A percentile compares a stretch with the other conserved stretches of the same genome.
phyloP scores from a whole-genome alignment of 2,329 filamentous ascomycete genomes.

The Bimuria novae-zelandiae region DNA sequence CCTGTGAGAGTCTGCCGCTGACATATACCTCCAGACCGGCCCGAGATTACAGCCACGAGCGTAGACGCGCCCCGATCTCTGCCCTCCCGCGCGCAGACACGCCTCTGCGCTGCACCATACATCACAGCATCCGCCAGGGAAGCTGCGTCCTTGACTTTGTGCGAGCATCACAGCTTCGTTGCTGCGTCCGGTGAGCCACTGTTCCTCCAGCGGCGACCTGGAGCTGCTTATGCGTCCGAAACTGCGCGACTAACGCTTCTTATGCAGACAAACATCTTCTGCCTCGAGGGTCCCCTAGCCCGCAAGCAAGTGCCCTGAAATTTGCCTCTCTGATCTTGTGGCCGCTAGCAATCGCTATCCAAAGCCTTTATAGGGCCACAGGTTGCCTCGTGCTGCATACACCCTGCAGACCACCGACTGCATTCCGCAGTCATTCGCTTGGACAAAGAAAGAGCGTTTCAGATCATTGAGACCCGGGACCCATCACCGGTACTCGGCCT shows the following conservation, averaged over 20 bases:
- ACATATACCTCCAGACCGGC: slow-evolving; percentile 30
- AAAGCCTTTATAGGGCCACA: slow-evolving; percentile 43
- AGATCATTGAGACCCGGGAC: slow-evolving; percentile 43
- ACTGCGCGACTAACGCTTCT: slow-evolving; percentile 34
- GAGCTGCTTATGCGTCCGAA: slow-evolving; percentile 20
- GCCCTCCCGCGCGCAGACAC: slow-evolving; percentile 23
- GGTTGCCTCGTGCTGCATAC: slow-evolving; percentile 45
- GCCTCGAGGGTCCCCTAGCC: slow-evolving; percentile 29
- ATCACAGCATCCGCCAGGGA: slow-evolving; percentile 18
- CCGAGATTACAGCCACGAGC: slow-evolving; percentile 35
- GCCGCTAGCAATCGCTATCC: slow-evolving; percentile 38
- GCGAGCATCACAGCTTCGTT: slow-evolving; percentile 23
- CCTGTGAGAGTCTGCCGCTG: slow-evolving; percentile 31
- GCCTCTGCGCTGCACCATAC: slow-evolving; percentile 20
- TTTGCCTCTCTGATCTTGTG: slow-evolving; percentile 44
- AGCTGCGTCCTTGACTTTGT: slow-evolving; percentile 12
- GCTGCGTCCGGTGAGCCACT: slow-evolving; percentile 32
- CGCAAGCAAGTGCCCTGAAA: slow-evolving; percentile 34
- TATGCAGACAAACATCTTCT: slow-evolving; percentile 38
- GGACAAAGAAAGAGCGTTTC: slow-evolving; percentile 44
- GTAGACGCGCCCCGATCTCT: slow-evolving; percentile 20
- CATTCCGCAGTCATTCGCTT: slow-evolving; percentile 43
- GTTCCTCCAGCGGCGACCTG: slow-evolving; percentile 18
- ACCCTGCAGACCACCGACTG: slow-evolving; percentile 36
- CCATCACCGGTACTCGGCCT: slow-evolving; percentile 39